Evolutionary conservation across 2,329 filamentous ascomycete species (phyloP).

Genomic region (Fusarium tricinctum): DNA sequence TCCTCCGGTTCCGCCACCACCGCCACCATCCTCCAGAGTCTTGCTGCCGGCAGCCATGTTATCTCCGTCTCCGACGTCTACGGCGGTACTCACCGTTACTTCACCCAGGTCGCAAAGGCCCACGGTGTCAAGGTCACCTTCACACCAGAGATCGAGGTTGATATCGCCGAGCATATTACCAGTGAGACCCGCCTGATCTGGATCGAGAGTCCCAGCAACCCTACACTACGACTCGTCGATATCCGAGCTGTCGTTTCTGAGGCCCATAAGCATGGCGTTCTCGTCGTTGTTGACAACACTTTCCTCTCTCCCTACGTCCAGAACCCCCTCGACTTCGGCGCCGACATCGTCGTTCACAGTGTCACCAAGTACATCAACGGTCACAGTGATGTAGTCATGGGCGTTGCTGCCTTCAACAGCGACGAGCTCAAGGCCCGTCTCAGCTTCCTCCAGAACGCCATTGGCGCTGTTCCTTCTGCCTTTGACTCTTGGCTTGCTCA

Average conservation of each 20-base stretch:
- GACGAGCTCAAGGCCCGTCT: conserved; percentile 82
- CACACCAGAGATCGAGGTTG: conserved; percentile 89
- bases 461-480: conserved; percentile 91
- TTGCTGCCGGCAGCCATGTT: conserved; percentile 92
- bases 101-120: conserved; percentile 95
- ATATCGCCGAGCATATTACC: conserved; percentile 87
- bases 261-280: conserved; percentile 88
- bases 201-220: conserved; percentile 96
- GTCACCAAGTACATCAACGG: conserved; percentile 99
- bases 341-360: conserved; percentile 95
- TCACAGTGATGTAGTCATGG: conserved; percentile 97
- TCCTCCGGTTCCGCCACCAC: conserved; percentile 95
- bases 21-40: conserved; percentile 90
- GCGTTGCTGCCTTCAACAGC: conserved; percentile 94
- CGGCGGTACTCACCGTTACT: conserved; percentile 97
- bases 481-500: conserved; percentile 99
- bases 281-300: conserved; percentile 99
- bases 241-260: conserved; percentile 86
- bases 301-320: conserved; percentile 97
- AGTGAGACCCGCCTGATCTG: conserved; percentile 93
- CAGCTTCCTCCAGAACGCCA: conserved; percentile 95
- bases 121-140: conserved; percentile 97
- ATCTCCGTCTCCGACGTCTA: conserved; percentile 98
- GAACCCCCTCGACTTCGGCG: conserved; percentile 94
- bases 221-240: conserved; percentile 92